These are phyloP conservation scores for Decorospora gaudefroyi DNA, from an alignment of 2,329 filamentous ascomycete species.

Conservation along the genomic window DNA sequence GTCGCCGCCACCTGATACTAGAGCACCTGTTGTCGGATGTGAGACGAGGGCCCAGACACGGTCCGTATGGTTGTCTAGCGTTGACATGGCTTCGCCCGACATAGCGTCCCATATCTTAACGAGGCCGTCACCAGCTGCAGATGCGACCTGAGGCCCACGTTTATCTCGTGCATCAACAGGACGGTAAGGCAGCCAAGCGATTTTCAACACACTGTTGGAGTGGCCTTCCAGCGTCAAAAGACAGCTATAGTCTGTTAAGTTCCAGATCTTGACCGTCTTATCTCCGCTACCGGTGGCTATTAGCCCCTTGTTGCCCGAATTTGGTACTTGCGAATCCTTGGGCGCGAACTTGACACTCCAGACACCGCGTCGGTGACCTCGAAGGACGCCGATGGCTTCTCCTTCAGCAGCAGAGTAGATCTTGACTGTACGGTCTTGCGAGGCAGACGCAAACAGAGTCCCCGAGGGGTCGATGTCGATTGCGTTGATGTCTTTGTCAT, in stretches of 20 bases:
- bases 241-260: constrained; percentile 86
- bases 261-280: constrained; percentile 97
- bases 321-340: constrained; percentile 64
- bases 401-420: constrained; percentile 92
- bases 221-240: constrained; percentile 94
- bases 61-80: constrained; percentile 95
- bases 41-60: constrained; percentile 88
- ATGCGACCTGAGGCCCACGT: constrained; percentile 73
- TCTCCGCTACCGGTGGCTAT: constrained; percentile 91
- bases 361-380: constrained; percentile 91
- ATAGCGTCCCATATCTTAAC: constrained; percentile 96
- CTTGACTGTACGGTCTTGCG: constrained; percentile 95
- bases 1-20: constrained; percentile 90
- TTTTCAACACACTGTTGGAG: constrained; percentile 92
- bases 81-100: constrained; percentile 81
- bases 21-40: constrained; percentile 63
- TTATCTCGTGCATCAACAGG: constrained; percentile 52
- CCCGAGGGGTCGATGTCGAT: constrained; percentile 76
- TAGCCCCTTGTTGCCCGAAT: constrained; percentile 73
- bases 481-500: constrained; percentile 98
- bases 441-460: constrained; percentile 90
- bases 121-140: constrained; percentile 88
- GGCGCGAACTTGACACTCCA: constrained; percentile 95
- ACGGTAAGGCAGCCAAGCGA: constrained; percentile 75
- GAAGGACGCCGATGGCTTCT: constrained; percentile 85